These are phyloP conservation scores for Solanum dulcamara DNA, from an alignment of 257 asterid species.

Conservation along the genomic window DNA sequence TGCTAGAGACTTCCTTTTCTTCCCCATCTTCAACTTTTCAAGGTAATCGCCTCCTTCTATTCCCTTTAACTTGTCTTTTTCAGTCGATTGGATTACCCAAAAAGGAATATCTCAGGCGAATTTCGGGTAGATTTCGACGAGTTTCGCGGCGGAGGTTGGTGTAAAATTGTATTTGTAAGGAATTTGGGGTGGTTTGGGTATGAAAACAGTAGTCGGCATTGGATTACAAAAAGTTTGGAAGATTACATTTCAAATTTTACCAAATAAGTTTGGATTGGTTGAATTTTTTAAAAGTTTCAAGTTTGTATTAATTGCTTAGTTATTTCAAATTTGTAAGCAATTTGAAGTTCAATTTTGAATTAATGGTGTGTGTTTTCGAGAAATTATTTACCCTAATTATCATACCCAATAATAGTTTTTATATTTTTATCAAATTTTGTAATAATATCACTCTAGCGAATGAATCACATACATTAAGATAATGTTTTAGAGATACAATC, in stretches of 20 bases:
- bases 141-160: background rate
- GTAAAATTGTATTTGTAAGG: background rate
- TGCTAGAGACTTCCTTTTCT: conserved; percentile 86
- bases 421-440: too few relatives aligned
- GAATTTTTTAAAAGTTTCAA: background rate
- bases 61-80: background rate
- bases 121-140: background rate
- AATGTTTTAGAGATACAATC: too few relatives aligned
- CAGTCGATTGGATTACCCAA: background rate
- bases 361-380: too few relatives aligned
- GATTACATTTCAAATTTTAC: background rate
- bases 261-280: background rate
- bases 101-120: background rate
- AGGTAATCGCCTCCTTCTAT: background rate
- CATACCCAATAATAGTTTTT: too few relatives aligned
- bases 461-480: too few relatives aligned
- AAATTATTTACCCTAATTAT: too few relatives aligned
- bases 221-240: background rate
- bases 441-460: too few relatives aligned
- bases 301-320: background rate
- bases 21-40: conserved; percentile 34
- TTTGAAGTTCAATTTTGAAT: too few relatives aligned
- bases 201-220: background rate
- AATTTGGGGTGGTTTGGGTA: background rate
- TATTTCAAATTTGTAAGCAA: too few relatives aligned